These are phyloP conservation scores for Sclerotinia sclerotiorum DNA, from an alignment of 2,329 filamentous ascomycete genomes.

Conservation along the genomic window DNA sequence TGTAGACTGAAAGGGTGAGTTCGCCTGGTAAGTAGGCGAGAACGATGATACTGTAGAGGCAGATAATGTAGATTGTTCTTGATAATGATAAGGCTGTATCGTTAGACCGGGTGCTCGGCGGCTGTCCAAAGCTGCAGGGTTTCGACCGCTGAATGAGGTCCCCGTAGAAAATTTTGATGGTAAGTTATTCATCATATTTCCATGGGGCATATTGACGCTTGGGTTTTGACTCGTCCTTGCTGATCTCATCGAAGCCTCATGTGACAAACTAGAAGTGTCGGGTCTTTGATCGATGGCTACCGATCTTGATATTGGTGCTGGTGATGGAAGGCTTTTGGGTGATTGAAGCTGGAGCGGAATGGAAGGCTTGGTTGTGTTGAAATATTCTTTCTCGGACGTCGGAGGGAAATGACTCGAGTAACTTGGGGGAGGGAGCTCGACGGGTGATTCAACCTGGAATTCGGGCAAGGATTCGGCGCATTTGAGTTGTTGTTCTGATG, in stretches of 20 bases:
- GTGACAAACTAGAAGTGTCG: neutral
- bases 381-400: neutral
- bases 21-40: neutral
- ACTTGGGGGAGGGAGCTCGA: neutral
- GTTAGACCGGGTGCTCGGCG: neutral
- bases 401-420: neutral
- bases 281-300: neutral
- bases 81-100: neutral
- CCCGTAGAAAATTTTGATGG: neutral
- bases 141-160: neutral
- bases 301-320: neutral
- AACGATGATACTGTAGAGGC: conserved; percentile 2
- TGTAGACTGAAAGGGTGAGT: neutral
- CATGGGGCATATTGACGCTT: neutral
- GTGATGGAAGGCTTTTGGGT: neutral
- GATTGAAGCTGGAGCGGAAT: neutral
- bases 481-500: neutral
- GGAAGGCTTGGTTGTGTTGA: neutral
- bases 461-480: neutral
- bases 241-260: neutral
- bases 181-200: neutral
- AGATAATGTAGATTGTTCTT: neutral
- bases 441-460: neutral
- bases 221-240: neutral
- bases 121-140: neutral